These are phyloP conservation scores for Aspergillus piperis DNA, from an alignment of 2,329 filamentous ascomycete species.

Conservation along the genomic window DNA sequence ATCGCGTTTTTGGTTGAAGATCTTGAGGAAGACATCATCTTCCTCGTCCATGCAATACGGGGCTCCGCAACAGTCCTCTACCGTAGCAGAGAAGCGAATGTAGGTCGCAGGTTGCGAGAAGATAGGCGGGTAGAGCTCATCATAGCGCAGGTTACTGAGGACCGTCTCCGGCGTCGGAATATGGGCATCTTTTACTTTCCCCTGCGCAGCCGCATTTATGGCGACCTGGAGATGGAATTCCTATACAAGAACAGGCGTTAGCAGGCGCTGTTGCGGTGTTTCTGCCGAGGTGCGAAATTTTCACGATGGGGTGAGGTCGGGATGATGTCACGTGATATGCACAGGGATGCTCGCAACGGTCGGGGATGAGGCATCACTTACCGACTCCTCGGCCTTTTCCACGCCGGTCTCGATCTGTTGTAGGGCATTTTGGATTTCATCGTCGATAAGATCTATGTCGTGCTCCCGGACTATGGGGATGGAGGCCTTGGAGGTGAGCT, in stretches of 20 bases:
- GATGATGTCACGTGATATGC: slow-evolving; percentile 43
- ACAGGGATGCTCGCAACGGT: slow-evolving; percentile 37
- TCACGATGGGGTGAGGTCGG: slow-evolving; percentile 31
- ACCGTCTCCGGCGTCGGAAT: slow-evolving; percentile 69
- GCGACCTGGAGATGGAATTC: slow-evolving; percentile 95
- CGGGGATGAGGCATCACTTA: slow-evolving; percentile 59
- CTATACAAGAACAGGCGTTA: slow-evolving; percentile 51
- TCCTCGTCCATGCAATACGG: slow-evolving; percentile 94
- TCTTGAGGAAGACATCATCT: slow-evolving; percentile 80
- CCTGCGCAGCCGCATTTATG: slow-evolving; percentile 63
- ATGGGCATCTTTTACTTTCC: slow-evolving; percentile 63
- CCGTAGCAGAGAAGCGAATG: slow-evolving; percentile 96
- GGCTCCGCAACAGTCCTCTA: slow-evolving; percentile 89
- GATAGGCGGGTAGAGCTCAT: slow-evolving; percentile 75
- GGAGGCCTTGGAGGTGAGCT: slow-evolving; percentile 87
- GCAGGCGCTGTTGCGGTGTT: slow-evolving; percentile 19
- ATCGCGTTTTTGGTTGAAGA: slow-evolving; percentile 76
- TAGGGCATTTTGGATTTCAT: slow-evolving; percentile 77
- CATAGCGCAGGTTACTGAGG: slow-evolving; percentile 73
- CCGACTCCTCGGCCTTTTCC: slow-evolving; percentile 95
- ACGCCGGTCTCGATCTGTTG: slow-evolving; percentile 91
- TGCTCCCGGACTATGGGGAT: slow-evolving; percentile 85
- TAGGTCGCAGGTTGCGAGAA: slow-evolving; percentile 89
- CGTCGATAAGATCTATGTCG: slow-evolving; percentile 88
- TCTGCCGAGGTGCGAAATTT: slow-evolving; percentile 31